Evolutionary conservation across 169 alveolate genomes (phyloP).

Genomic region (Plasmodium relictum): DNA sequence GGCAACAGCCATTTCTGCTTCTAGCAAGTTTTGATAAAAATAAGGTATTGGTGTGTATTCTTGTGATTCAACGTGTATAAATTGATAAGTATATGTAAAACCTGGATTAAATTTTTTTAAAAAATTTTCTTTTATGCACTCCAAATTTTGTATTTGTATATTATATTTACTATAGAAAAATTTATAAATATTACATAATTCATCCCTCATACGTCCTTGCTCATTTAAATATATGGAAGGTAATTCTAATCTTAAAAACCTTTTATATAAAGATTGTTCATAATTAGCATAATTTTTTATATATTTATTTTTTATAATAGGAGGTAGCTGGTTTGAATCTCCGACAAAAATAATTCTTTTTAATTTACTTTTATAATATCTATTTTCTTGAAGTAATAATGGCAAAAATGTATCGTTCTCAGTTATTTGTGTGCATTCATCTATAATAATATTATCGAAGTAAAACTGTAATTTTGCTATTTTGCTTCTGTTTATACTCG

Average conservation of each 20-base stretch:
- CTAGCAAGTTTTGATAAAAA: conserved; percentile 94
- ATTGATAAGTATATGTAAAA: conserved; percentile 87
- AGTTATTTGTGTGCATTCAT: conserved; percentile 93
- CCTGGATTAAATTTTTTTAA: conserved; percentile 69
- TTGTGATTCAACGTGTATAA: conserved; percentile 90
- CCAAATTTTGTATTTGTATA: conserved; percentile 58
- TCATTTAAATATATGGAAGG: conserved; percentile 88
- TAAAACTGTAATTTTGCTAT: conserved; percentile 84
- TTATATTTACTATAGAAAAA: conserved; percentile 87
- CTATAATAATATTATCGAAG: conserved; percentile 90
- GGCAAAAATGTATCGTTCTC: conserved; percentile 94
- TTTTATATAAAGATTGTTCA: conserved; percentile 90
- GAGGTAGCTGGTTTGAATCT: conserved; percentile 95
- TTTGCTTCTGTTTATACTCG: conserved; percentile 92
- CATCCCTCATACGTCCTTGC: conserved; percentile 94
- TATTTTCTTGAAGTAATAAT: conserved; percentile 88
- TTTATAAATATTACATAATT: conserved; percentile 90
- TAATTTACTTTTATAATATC: conserved; percentile 81
- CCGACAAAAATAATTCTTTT: conserved; percentile 94
- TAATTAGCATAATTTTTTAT: conserved; percentile 86
- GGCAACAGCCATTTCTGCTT: conserved; percentile 94
- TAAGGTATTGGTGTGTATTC: conserved; percentile 93
- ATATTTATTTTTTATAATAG: conserved; percentile 91
- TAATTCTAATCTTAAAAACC: conserved; percentile 89
- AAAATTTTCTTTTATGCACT: conserved; percentile 52